Evolutionary conservation across 2,329 filamentous ascomycete genomes (phyloP), one percentile per base, ranked within the genome.

Genomic region (Aphanoascus verrucosus): DNA sequence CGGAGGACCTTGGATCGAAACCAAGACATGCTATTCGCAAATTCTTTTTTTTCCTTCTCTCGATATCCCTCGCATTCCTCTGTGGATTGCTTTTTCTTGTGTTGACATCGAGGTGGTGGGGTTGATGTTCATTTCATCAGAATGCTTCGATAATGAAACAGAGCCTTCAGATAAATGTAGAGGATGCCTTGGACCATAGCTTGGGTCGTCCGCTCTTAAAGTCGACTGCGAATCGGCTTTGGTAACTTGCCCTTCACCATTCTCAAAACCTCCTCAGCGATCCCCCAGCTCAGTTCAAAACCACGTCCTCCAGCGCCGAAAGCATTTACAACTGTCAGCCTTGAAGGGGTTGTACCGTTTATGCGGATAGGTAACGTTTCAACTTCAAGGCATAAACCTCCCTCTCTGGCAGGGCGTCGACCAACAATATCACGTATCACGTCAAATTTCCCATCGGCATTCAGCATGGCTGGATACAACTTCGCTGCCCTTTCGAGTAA

Each of bases 241-340:
- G 12, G 28, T 14, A 58, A 34, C 37, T 35, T 46, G 49, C 54
- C 58, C 48, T 61, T 64, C 55, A 77, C 68, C 57, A 78, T 60
- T 17, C 62, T 60, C 2, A 67, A 64, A 8, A 79, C 76, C 49
- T 74, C 75, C 45, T 72, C 71, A 0, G 79, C 80, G 5, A 82
- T 72, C 0, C 80, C 80, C 77, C 79, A 80, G 14, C 78, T 81
- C 6, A 82, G 58, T 65, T 83, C 80, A 59, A 74, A 82, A 0
- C 80, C 80, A n/a, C 80, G 70, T 2, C 80, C 80, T 2, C 78
- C 80, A 17, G 78, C 73, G 0, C 80, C 80, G 61, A 83, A 83
- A 0, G 77, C 78, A 64, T 82, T 78, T 2, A 81, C 68, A 11
- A 72, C 56, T 1, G 54, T 59, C 31, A 56, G 58, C 3, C 57